Conservation (phyloP, 1,139 yeast genomes). For the Debaryomycetaceae sp. region DNA sequence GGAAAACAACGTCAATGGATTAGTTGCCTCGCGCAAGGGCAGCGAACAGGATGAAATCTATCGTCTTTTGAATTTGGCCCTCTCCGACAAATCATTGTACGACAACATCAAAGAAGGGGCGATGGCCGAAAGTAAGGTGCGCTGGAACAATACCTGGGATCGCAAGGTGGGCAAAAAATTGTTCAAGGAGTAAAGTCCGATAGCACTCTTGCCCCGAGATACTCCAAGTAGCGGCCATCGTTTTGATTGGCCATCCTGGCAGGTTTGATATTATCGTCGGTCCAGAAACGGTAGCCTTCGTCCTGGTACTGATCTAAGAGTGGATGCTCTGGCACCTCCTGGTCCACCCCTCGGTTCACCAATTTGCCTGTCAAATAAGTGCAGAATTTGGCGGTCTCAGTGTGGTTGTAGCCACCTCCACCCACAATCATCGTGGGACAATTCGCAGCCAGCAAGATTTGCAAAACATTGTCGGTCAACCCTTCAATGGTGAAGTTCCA, state of each 20-base stretch:
- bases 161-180: constrained; percentile 14
- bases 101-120: constrained; percentile 63
- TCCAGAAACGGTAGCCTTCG: constrained; percentile 53
- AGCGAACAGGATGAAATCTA: constrained; percentile 50
- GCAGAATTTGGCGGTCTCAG: constrained; percentile 65
- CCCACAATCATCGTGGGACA: constrained; percentile 52
- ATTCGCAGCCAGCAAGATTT: constrained; percentile 22
- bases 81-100: constrained; percentile 35
- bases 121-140: constrained; percentile 51
- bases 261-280: constrained; percentile 18
- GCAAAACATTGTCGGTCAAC: constrained; percentile 31
- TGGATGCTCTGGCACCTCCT: constrained; percentile 48
- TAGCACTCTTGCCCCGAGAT: constrained; percentile 9
- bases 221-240: constrained; percentile 17
- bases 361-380: constrained; percentile 48
- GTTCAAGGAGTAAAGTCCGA: constrained; percentile 2
- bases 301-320: constrained; percentile 39
- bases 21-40: constrained; percentile 26
- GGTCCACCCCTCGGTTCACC: constrained; percentile 15
- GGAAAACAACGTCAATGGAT: constrained; percentile 40
- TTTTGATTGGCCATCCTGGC: constrained; percentile 41
- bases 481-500: constrained; percentile 67
- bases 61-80: constrained; percentile 40
- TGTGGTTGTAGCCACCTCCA: constrained; percentile 74
- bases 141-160: constrained; percentile 82